Percentiles rank a stretch among this genome's conserved stretches.
phyloP scores from a whole-genome alignment of 2,329 filamentous ascomycete genomes.

The Cercospora sp. region DNA sequence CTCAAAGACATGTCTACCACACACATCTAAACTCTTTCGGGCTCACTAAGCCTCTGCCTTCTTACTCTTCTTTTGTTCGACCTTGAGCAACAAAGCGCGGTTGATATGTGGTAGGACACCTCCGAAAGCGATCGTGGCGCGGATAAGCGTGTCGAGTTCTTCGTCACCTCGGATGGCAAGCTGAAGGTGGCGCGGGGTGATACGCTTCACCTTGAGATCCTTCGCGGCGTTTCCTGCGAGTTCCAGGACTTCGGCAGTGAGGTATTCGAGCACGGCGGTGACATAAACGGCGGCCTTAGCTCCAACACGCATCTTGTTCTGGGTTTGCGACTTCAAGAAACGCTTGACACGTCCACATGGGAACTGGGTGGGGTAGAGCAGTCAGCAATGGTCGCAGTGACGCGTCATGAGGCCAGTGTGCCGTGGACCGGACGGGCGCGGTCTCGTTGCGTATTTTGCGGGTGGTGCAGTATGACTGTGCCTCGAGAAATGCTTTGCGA shows the following conservation, averaged over 20 bases:
- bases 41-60: slow-evolving; percentile 48
- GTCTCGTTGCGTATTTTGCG: slow-evolving; percentile 5
- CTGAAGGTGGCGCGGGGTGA: slow-evolving; percentile 98
- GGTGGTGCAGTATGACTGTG: slow-evolving; percentile 12
- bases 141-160: slow-evolving; percentile 95
- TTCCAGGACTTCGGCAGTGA: slow-evolving; percentile 98
- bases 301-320: slow-evolving; percentile 99
- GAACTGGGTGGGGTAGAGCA: slow-evolving; percentile 64
- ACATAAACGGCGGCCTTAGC: slow-evolving; percentile 98
- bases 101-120: slow-evolving; percentile 99
- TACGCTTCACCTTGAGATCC: slow-evolving; percentile 99
- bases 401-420: slow-evolving; percentile 3
- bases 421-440: not conserved
- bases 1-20: slow-evolving; percentile 9
- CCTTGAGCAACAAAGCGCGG: slow-evolving; percentile 90
- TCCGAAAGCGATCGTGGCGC: slow-evolving; percentile 96
- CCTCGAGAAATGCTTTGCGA: slow-evolving; percentile 32
- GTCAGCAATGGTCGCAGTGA: slow-evolving; percentile 24
- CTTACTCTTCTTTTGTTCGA: slow-evolving; percentile 95
- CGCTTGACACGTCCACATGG: slow-evolving; percentile 99
- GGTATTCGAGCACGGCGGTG: slow-evolving; percentile 96
- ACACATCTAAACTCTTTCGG: not conserved
- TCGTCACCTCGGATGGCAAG: slow-evolving; percentile 94
- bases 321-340: slow-evolving; percentile 98
- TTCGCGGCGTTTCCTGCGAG: slow-evolving; percentile 97